Evolutionary conservation across 2,329 filamentous ascomycete genomes (phyloP).

Genomic region (Alternaria longipes): DNA sequence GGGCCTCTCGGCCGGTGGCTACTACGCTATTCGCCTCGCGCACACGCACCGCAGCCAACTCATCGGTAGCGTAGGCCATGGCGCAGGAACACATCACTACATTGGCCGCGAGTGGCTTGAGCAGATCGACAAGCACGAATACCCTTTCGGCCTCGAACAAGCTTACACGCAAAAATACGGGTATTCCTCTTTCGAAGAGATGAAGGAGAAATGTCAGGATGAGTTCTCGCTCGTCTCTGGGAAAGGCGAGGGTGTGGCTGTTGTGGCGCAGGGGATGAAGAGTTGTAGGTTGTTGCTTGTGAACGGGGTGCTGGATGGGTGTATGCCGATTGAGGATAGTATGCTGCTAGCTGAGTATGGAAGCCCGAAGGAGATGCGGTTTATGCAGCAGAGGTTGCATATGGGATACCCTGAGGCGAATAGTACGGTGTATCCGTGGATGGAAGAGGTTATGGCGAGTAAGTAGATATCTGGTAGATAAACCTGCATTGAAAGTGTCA

Average conservation of each 20-base stretch:
- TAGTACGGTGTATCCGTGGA: slow-evolving; percentile 40
- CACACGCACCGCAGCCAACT: slow-evolving; percentile 63
- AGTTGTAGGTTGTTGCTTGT: slow-evolving; percentile 63
- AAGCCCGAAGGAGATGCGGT: slow-evolving; percentile 61
- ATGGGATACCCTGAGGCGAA: slow-evolving; percentile 57
- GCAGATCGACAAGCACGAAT: slow-evolving; percentile 63
- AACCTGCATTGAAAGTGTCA: no score
- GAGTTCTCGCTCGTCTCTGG: slow-evolving; percentile 63
- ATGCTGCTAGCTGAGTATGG: slow-evolving; percentile 63
- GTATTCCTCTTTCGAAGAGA: slow-evolving; percentile 48
- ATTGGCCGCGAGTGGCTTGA: slow-evolving; percentile 64
- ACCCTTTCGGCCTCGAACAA: slow-evolving; percentile 65
- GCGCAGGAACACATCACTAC: slow-evolving; percentile 67
- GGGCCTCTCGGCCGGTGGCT: slow-evolving; percentile 67
- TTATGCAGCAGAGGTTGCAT: slow-evolving; percentile 55
- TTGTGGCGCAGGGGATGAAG: slow-evolving; percentile 47
- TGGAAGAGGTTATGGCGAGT: slow-evolving; percentile 40
- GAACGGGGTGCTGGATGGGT: slow-evolving; percentile 66
- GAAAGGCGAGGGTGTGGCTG: slow-evolving; percentile 59
- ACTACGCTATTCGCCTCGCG: slow-evolving; percentile 65
- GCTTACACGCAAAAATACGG: slow-evolving; percentile 60
- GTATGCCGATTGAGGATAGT: slow-evolving; percentile 69
- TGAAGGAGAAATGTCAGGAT: slow-evolving; percentile 58
- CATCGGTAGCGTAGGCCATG: slow-evolving; percentile 61
- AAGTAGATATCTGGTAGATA: background rate